Percentiles rank a stretch among this genome's conserved stretches.
Evolutionary conservation across 2,329 filamentous ascomycete genomes (phyloP).

Genomic region (Trichoderma oligosporum): DNA sequence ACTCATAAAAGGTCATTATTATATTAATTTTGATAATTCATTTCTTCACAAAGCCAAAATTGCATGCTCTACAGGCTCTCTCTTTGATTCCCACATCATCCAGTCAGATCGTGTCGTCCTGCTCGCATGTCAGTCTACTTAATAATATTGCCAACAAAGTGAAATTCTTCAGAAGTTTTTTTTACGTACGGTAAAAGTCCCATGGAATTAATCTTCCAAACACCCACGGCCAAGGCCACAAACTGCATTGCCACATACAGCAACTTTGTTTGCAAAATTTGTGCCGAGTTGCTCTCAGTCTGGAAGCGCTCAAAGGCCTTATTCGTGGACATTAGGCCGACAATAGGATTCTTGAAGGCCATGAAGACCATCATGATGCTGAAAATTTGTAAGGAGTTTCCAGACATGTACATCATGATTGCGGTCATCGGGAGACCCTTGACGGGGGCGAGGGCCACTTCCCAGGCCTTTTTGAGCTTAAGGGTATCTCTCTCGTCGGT

Average conservation of each 20-base stretch:
- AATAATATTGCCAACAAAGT: neutral
- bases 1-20: constrained; percentile 2
- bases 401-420: constrained; percentile 99
- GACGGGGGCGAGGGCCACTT: constrained; percentile 86
- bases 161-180: neutral
- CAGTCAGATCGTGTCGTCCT: constrained; percentile 95
- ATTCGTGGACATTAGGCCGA: constrained; percentile 78
- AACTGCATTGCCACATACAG: constrained; percentile 87
- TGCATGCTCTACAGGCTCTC: constrained; percentile 63
- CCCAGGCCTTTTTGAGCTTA: constrained; percentile 98
- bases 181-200: constrained; percentile 77
- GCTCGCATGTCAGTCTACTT: constrained; percentile 8
- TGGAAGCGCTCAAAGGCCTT: constrained; percentile 89
- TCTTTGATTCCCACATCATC: constrained; percentile 87
- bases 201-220: constrained; percentile 98
- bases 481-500: constrained; percentile 87
- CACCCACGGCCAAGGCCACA: constrained; percentile 73
- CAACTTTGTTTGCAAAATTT: constrained; percentile 78
- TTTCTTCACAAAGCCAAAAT: constrained; percentile 55
- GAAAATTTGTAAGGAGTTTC: constrained; percentile 97
- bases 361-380: constrained; percentile 99
- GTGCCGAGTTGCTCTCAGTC: constrained; percentile 68
- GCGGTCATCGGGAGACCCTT: constrained; percentile 97
- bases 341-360: constrained; percentile 94
- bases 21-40: neutral